Evolutionary conservation across 371 early-diverging fungal species (phyloP), one percentile per base, ranked within the genome.

Genomic region (Rhizopus sp.): DNA sequence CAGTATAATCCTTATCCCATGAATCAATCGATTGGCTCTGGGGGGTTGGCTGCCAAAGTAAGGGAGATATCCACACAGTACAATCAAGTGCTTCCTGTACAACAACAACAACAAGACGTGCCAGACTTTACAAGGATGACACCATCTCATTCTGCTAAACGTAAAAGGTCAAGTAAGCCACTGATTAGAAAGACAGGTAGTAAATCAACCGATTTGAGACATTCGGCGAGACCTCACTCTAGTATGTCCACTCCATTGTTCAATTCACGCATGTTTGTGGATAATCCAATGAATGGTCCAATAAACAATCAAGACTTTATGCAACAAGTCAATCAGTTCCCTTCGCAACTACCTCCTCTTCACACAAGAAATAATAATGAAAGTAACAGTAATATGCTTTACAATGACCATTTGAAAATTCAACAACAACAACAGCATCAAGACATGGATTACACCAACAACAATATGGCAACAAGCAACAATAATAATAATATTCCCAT

Each of bases 21-120:
- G 52, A 52, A 39, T 29, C 39, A 23, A 0, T 39, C 41, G 15
- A 23, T 40, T 29, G 35, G 46, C 1, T 39, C 51, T 3, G 70
- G 70, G 17, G 70, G 66, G 16, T 50, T 64, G 10, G 62, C 72
- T 15, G 68, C 68, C 7, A 64, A 59, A 51, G 64, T 68, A 7
- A 37, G 70, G 48, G 62, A 66, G 38, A 37, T 67, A 1, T 60
- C 68, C 16, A 51, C 33, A 13, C 50, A 44, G 33, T 23, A 46
- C 13, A 16, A 34, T 3, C 56, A 56, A 30, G 48, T 40, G 7
- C 31, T 46, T 30, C 65, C 51, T 13, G 48, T 42, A 38, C 60
- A 23, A 23, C 23, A 23, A 2, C 23, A 23, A 23, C 23, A 23
- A 23, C 23, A 60, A 39, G 60, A 60, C 30, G 39, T 53, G 16